Percentiles rank a stretch among this genome's conserved stretches.
Conservation (phyloP, 1,139 yeast genomes). For the Tardiomyces depauwii region DNA sequence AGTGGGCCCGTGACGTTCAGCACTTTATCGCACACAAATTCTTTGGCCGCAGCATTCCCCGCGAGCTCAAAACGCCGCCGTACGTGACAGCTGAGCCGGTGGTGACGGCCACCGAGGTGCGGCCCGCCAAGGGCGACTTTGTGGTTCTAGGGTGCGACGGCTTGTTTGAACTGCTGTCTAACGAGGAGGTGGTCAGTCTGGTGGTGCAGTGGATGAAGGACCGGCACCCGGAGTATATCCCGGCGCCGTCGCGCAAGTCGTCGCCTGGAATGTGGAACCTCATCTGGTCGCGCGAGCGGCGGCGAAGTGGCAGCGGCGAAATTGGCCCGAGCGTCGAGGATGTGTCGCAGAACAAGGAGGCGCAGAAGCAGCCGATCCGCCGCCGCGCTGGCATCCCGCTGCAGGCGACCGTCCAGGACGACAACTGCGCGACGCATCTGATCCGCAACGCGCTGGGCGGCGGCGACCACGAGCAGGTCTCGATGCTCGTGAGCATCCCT, state of each 20-base stretch:
- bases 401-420: constrained; percentile 53
- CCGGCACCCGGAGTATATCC: constrained; percentile 40
- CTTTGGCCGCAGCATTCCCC: constrained; percentile 77
- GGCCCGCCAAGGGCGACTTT: constrained; percentile 66
- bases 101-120: constrained; percentile 68
- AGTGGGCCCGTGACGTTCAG: constrained; percentile 69
- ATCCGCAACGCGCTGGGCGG: constrained; percentile 93
- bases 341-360: constrained; percentile 32
- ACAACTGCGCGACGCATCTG: constrained; percentile 83
- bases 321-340: constrained; percentile 19
- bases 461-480: constrained; percentile 75
- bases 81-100: constrained; percentile 97
- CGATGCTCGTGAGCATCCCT: constrained; percentile 87
- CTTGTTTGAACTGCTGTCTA: constrained; percentile 78
- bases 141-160: constrained; percentile 94
- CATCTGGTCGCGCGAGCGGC: constrained; percentile 7
- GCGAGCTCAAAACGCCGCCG: constrained; percentile 78
- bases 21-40: constrained; percentile 62
- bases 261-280: neutral
- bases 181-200: constrained; percentile 84
- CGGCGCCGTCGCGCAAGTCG: constrained; percentile 1
- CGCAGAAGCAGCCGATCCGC: constrained; percentile 48
- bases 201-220: constrained; percentile 92
- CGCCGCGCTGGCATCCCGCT: constrained; percentile 27
- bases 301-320: constrained; percentile 3